Conservation (phyloP, 164 flowering plant genomes). For the Vitis cinerea region DNA sequence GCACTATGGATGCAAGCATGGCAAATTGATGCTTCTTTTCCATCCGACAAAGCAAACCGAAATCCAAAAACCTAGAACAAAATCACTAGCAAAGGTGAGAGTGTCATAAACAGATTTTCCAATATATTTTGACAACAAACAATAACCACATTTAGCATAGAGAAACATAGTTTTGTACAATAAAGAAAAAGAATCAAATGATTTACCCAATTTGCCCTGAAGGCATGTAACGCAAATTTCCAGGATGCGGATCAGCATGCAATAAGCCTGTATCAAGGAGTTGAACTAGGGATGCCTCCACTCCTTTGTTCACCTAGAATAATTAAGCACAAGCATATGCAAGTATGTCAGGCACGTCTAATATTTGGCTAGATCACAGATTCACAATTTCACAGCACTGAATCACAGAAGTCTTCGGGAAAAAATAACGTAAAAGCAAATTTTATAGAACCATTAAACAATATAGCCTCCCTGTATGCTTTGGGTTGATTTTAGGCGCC, state of each 20-base stretch:
- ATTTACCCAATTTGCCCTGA: constrained; percentile 78
- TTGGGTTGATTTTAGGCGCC: too few relatives aligned
- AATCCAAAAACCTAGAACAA: constrained; percentile 79
- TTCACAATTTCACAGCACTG: too few relatives aligned
- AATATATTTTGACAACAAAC: background rate
- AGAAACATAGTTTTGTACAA: background rate
- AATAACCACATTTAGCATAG: background rate
- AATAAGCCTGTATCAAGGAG: constrained; percentile 95
- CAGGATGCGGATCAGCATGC: constrained; percentile 99
- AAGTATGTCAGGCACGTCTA: constrained; percentile 1
- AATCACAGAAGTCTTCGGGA: background rate
- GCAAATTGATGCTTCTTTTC: constrained; percentile 89
- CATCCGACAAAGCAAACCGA: constrained; percentile 94
- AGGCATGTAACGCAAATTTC: constrained; percentile 79
- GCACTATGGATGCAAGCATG: constrained; percentile 89
- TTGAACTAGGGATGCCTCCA: constrained; percentile 84
- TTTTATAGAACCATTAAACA: too few relatives aligned
- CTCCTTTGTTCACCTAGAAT: constrained; percentile 88
- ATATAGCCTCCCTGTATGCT: background rate
- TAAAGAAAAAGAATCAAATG: background rate
- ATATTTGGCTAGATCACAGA: background rate
- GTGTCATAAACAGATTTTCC: background rate
- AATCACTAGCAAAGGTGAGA: constrained; percentile 2
- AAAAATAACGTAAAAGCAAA: too few relatives aligned
- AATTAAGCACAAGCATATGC: constrained; percentile 7